Conservation (phyloP, 2,329 filamentous ascomycete genomes). For the Aspergillus sp. region DNA sequence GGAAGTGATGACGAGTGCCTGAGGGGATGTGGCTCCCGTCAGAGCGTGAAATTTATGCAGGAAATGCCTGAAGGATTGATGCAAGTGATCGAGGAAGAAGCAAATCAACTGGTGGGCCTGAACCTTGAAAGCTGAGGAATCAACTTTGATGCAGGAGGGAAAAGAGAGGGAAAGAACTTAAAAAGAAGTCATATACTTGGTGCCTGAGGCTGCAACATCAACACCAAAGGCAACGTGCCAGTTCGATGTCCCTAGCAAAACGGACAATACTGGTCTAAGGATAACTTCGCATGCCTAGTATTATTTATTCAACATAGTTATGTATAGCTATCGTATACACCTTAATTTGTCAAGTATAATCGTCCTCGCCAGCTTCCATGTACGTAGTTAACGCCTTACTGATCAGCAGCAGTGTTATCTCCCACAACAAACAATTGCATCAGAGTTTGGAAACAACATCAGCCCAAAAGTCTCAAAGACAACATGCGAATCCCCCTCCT, state of each 20-base stretch:
- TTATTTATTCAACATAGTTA: too few species aligned
- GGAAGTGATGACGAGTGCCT: not conserved
- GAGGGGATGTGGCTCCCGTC: not conserved
- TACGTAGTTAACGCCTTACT: not conserved
- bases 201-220: not conserved
- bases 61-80: not conserved
- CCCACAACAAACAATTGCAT: not conserved
- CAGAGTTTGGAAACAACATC: not conserved
- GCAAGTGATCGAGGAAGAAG: not conserved
- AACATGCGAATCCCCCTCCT: conserved; percentile 49
- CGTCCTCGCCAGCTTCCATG: too few species aligned
- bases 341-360: not conserved
- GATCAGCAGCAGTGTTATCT: not conserved
- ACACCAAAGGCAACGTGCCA: not conserved
- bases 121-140: not conserved
- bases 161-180: too few species aligned
- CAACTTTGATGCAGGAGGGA: not conserved
- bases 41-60: not conserved
- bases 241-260: not conserved
- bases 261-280: too few species aligned
- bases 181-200: not conserved
- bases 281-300: too few species aligned
- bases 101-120: not conserved
- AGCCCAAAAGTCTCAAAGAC: not conserved
- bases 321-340: too few species aligned